Conservation (phyloP, 1,139 yeast species). For the Pichia sp. region DNA sequence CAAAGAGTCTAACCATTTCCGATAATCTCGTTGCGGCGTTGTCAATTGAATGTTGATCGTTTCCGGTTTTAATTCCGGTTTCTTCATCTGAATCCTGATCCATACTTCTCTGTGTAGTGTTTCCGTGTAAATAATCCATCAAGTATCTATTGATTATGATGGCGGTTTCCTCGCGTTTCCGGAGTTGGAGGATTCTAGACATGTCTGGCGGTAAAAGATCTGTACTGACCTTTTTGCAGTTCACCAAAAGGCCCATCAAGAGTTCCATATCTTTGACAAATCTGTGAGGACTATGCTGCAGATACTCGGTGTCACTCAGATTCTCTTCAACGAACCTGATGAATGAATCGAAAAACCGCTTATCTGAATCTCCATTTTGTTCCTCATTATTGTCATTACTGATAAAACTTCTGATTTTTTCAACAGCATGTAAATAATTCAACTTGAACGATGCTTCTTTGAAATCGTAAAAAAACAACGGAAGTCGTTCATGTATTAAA, state of each 20-base stretch:
- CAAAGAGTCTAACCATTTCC: constrained; percentile 50
- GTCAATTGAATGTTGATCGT: not conserved
- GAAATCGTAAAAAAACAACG: constrained; percentile 46
- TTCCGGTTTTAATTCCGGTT: not conserved
- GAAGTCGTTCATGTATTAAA: constrained; percentile 40
- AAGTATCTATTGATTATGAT: not conserved
- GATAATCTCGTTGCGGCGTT: not conserved
- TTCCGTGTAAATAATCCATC: not conserved
- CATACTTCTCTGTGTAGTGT: not conserved
- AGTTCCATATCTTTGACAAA: not conserved
- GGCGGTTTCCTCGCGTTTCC: not conserved
- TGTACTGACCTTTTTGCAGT: not conserved
- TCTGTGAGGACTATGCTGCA: too few relatives aligned
- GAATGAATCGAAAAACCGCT: constrained; percentile 35
- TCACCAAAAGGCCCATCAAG: not conserved
- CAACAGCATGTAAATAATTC: constrained; percentile 51
- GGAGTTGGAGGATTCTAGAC: not conserved
- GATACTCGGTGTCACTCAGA: not conserved
- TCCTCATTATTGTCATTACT: not conserved
- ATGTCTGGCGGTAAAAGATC: too few relatives aligned
- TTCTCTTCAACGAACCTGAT: not conserved
- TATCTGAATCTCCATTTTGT: constrained; percentile 4
- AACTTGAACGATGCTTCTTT: constrained; percentile 56
- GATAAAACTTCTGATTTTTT: constrained; percentile 40
- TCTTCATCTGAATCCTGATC: not conserved